phyloP scores from a whole-genome alignment of 352 stramenopile species.

The Blastocystis hominis region DNA sequence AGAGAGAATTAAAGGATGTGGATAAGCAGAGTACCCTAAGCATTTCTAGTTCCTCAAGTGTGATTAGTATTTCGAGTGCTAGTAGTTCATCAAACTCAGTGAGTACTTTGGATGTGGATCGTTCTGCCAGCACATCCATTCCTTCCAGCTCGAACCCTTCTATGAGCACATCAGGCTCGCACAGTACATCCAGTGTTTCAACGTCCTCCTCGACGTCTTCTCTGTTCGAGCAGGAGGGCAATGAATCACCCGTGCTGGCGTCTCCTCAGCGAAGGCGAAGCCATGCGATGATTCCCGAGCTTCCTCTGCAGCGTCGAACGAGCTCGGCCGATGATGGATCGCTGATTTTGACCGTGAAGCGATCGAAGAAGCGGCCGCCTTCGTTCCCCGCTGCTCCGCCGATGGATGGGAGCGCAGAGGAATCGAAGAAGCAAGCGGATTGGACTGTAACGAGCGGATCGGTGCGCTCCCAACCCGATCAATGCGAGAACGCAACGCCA shows the following conservation, averaged over 20 bases:
- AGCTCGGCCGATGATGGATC: not conserved
- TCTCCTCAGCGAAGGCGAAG: not conserved
- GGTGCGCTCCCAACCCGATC: too few relatives aligned
- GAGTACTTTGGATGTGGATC: not conserved
- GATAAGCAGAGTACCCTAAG: too few relatives aligned
- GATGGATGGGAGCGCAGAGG: too few relatives aligned
- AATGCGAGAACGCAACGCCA: too few relatives aligned
- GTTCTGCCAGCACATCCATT: not conserved
- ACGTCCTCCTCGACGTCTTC: not conserved
- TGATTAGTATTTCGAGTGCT: too few relatives aligned
- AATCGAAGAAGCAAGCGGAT: too few relatives aligned
- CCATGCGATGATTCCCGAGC: not conserved
- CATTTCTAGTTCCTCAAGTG: too few relatives aligned
- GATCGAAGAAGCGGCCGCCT: not conserved
- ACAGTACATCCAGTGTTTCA: not conserved
- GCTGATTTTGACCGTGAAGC: not conserved
- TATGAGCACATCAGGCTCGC: too few relatives aligned
- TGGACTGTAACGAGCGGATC: too few relatives aligned
- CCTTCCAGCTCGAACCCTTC: too few relatives aligned
- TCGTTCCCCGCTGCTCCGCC: not conserved
- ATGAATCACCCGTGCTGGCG: not conserved
- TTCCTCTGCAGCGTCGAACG: not conserved
- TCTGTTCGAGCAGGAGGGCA: not conserved
- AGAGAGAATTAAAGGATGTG: too few relatives aligned
- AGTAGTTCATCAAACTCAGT: too few relatives aligned